Evolutionary conservation across 345 rosid species (phyloP), one percentile per base, ranked within the genome.

Genomic region (Moricandia moricandioides): DNA sequence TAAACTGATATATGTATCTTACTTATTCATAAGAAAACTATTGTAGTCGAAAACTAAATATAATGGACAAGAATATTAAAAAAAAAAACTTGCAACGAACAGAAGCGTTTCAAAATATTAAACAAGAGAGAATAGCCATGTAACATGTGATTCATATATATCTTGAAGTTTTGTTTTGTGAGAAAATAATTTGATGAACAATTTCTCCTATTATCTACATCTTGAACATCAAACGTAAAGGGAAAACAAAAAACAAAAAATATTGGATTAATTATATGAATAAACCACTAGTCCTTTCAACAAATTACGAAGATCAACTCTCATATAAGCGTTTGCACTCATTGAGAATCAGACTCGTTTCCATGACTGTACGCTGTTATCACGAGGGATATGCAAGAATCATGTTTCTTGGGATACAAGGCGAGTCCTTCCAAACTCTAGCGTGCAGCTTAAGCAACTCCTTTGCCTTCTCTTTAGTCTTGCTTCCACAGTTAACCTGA

Each of bases 361-460:
- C 29, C 31, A 10, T 58, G 39, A n/a, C 45, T 56, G 7, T 73
- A 16, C 70, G 70, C 37, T 52, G 34, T 49, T 70, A 67, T 81
- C 75, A 75, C 35, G 79, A 78, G 4, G 90, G 87, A 79, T 68
- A 86, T 4, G 83, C 84, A 35, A 78, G 45, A 47, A 80, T 56
- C 69, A 87, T 47, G 24, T 67, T 79, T 34, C 0, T 27, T 6
- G 90, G 84, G 14, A 87, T 18, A 78, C 94, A 89, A 18, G 89
- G 84, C 51, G 92, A 86, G 27, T 82, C 82, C 75, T 79, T 88
- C 97, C 98, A 91, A 8, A 49, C 82, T 67, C 84, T 75, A 43
- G 88, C 86, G 80, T 91, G 93, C 81, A 86, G 67, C 78, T 84
- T 85, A 57, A 93, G 87, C 40, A 87, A 71, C 68, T 93, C 89